A percentile compares a stretch with the other conserved stretches of the same genome.
These are phyloP conservation scores for Secale cereale DNA, from an alignment of 176 grass and related monocot genomes.

Conservation along the genomic window DNA sequence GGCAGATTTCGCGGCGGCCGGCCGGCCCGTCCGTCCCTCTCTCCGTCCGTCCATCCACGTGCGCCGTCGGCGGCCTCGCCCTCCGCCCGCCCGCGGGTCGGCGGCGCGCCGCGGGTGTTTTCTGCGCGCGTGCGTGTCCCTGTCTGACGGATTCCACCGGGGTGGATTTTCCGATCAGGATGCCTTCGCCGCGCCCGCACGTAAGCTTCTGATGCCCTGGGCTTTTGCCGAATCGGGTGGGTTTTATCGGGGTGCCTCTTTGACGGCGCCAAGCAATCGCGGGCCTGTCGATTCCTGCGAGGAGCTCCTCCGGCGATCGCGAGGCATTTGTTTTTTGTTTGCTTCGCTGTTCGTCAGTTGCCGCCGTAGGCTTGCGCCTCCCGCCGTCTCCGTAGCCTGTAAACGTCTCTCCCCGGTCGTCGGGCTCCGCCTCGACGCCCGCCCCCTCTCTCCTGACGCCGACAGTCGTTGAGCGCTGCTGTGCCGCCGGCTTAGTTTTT, in stretches of 20 bases:
- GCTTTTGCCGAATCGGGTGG: neutral
- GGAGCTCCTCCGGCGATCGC: slow-evolving; percentile 32
- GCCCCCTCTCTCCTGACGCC: neutral
- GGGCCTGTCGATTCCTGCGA: neutral
- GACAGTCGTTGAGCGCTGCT: neutral
- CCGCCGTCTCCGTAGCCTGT: neutral
- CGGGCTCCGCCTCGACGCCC: neutral
- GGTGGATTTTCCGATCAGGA: slow-evolving; percentile 36
- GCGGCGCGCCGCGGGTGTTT: neutral
- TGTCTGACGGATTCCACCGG: slow-evolving; percentile 3
- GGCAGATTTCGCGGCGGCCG: neutral
- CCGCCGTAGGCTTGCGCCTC: neutral
- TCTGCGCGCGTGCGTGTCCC: neutral
- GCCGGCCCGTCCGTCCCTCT: neutral
- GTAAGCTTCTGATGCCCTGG: slow-evolving; percentile 44
- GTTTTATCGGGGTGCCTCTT: neutral
- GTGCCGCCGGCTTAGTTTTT: neutral
- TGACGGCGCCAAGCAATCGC: neutral
- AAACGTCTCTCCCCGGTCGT: neutral
- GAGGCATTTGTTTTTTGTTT: neutral
- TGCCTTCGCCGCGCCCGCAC: slow-evolving; percentile 27
- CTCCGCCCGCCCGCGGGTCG: neutral
- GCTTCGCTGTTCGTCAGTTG: neutral
- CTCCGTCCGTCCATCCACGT: neutral
- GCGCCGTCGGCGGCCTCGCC: neutral